A percentile compares a stretch with the other conserved stretches of the same genome.
phyloP scores from a whole-genome alignment of 352 stramenopile genomes.

The Phytophthora multivora region DNA sequence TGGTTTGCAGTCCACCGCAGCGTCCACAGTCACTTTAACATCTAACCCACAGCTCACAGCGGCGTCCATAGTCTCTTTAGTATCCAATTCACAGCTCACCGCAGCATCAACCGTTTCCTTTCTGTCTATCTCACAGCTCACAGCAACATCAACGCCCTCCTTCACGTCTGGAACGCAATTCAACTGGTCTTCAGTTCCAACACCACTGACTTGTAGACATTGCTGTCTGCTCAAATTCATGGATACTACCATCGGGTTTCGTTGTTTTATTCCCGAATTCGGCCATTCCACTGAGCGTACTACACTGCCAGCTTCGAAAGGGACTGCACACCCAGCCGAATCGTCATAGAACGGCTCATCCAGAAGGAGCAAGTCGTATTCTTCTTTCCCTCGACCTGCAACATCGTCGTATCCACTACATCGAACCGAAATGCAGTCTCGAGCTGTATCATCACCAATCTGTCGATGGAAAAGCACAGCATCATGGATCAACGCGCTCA shows the following conservation, averaged over 20 bases:
- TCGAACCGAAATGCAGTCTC: slow-evolving; percentile 36
- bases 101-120: slow-evolving; percentile 1
- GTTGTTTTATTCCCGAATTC: slow-evolving; percentile 2
- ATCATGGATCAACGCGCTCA: slow-evolving; percentile 49
- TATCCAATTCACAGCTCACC: slow-evolving; percentile 4
- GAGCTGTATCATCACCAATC: background rate
- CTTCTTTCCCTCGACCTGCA: background rate
- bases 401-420: slow-evolving; percentile 6
- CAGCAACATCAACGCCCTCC: slow-evolving; percentile 16
- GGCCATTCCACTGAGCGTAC: slow-evolving; percentile 29
- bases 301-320: slow-evolving; percentile 1
- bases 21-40: slow-evolving; percentile 3
- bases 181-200: slow-evolving; percentile 1
- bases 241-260: slow-evolving; percentile 40
- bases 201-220: slow-evolving; percentile 2
- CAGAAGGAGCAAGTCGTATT: slow-evolving; percentile 16
- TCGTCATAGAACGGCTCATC: background rate
- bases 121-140: slow-evolving; percentile 4
- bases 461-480: slow-evolving; percentile 32
- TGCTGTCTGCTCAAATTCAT: slow-evolving; percentile 20
- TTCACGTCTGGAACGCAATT: background rate
- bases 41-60: slow-evolving; percentile 12
- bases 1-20: slow-evolving; percentile 9
- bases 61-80: slow-evolving; percentile 7
- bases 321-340: background rate